Conservation (phyloP, 2,329 filamentous ascomycete genomes). For the Diplodia scrobiculata region DNA sequence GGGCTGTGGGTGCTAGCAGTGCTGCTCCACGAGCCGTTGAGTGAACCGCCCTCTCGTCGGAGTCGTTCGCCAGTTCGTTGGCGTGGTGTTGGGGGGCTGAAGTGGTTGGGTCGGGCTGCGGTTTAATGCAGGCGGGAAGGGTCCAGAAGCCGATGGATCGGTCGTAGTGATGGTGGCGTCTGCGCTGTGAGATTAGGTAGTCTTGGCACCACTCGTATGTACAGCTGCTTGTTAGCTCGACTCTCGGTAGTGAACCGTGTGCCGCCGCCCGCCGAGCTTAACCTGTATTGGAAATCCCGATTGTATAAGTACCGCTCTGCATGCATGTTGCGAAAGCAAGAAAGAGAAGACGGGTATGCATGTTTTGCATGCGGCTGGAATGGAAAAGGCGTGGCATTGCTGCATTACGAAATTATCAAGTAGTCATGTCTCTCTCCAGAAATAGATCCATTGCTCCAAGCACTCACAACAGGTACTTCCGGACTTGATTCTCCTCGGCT, state of each 20-base stretch:
- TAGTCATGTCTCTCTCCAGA: neutral
- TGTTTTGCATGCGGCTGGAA: neutral
- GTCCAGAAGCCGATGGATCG: neutral
- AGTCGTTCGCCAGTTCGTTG: neutral
- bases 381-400: neutral
- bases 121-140: neutral
- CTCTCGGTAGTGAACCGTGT: neutral
- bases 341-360: neutral
- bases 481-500: neutral
- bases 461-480: slow-evolving; percentile 15
- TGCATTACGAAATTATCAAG: neutral
- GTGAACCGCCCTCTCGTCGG: neutral
- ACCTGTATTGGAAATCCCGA: neutral
- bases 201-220: slow-evolving; percentile 2
- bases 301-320: neutral
- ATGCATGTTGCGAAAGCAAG: too few relatives aligned
- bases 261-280: neutral
- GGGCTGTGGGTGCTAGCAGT: neutral
- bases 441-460: too few relatives aligned
- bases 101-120: neutral
- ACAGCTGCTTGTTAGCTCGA: neutral
- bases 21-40: neutral
- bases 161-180: neutral
- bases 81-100: neutral
- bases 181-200: neutral